Evolutionary conservation across 2,329 filamentous ascomycete species (phyloP).

Genomic region (Pseudogymnoascus sp.): DNA sequence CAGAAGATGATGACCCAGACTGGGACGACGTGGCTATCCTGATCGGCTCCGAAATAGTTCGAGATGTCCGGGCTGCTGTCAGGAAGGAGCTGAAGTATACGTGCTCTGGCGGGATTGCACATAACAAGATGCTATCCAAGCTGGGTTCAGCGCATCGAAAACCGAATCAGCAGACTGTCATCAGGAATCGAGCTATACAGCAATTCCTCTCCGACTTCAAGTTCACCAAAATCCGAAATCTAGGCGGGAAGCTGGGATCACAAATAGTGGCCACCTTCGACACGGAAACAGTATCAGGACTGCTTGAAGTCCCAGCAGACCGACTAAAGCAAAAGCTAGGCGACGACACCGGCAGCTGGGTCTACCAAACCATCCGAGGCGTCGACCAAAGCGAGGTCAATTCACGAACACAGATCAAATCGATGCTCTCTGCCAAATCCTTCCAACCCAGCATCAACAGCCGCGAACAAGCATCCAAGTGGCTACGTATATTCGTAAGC

Average conservation of each 20-base stretch:
- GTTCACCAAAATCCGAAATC: constrained; percentile 86
- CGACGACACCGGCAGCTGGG: constrained; percentile 77
- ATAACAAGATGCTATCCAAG: constrained; percentile 94
- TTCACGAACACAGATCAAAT: constrained; percentile 86
- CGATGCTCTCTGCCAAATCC: constrained; percentile 93
- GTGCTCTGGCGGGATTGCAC: constrained; percentile 80
- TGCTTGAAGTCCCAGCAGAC: constrained; percentile 64
- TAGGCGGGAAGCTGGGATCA: constrained; percentile 92
- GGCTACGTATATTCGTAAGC: constrained; percentile 84
- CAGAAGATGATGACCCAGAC: constrained; percentile 75
- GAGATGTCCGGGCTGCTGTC: constrained; percentile 62
- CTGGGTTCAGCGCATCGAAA: constrained; percentile 87
- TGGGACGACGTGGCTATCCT: constrained; percentile 92
- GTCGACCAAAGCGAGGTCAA: constrained; percentile 85
- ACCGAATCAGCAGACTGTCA: constrained; percentile 88
- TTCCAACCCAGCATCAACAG: constrained; percentile 79
- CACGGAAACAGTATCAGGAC: constrained; percentile 69
- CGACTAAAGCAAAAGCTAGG: constrained; percentile 71
- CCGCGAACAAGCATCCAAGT: constrained; percentile 69
- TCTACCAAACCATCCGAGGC: constrained; percentile 77
- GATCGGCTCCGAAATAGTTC: constrained; percentile 82
- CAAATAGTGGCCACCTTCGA: constrained; percentile 74
- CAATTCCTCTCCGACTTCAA: constrained; percentile 79
- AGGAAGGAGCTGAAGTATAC: constrained; percentile 72
- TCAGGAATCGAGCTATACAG: constrained; percentile 73